Conservation (phyloP, 2,329 filamentous ascomycete species). For the Didymella keratinophila region DNA sequence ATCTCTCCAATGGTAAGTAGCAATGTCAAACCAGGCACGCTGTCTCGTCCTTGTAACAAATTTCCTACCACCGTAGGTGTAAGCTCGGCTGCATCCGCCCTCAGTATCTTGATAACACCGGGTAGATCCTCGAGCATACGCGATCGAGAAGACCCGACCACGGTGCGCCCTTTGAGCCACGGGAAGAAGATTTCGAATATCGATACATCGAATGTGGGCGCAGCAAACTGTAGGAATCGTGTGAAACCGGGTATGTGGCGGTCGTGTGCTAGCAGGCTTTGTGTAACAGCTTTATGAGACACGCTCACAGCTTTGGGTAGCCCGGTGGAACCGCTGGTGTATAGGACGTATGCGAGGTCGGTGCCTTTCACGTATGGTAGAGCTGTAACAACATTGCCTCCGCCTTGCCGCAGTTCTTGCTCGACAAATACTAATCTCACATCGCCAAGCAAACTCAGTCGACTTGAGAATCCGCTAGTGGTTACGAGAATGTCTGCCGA, state of each 20-base stretch:
- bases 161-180: slow-evolving; percentile 73
- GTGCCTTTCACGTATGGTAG: slow-evolving; percentile 28
- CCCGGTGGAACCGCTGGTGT: slow-evolving; percentile 90
- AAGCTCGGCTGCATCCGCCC: slow-evolving; percentile 84
- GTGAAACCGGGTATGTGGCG: slow-evolving; percentile 76
- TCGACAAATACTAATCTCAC: slow-evolving; percentile 55
- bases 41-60: slow-evolving; percentile 71
- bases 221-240: slow-evolving; percentile 89
- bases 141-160: slow-evolving; percentile 74
- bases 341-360: slow-evolving; percentile 85
- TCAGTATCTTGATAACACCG: slow-evolving; percentile 67
- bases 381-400: slow-evolving; percentile 28
- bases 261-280: slow-evolving; percentile 83
- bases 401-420: slow-evolving; percentile 36
- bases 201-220: slow-evolving; percentile 92
- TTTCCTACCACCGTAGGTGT: slow-evolving; percentile 88
- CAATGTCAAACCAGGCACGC: slow-evolving; percentile 72
- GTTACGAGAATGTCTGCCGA: slow-evolving; percentile 73
- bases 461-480: slow-evolving; percentile 56
- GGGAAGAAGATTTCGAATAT: slow-evolving; percentile 97
- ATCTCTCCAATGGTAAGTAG: slow-evolving; percentile 93
- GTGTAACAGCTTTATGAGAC: slow-evolving; percentile 80
- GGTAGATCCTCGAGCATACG: slow-evolving; percentile 79
- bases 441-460: slow-evolving; percentile 48
- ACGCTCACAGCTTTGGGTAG: slow-evolving; percentile 86